Conservation (phyloP, 768 basidiomycete species). For the Boletus subparvulus region DNA sequence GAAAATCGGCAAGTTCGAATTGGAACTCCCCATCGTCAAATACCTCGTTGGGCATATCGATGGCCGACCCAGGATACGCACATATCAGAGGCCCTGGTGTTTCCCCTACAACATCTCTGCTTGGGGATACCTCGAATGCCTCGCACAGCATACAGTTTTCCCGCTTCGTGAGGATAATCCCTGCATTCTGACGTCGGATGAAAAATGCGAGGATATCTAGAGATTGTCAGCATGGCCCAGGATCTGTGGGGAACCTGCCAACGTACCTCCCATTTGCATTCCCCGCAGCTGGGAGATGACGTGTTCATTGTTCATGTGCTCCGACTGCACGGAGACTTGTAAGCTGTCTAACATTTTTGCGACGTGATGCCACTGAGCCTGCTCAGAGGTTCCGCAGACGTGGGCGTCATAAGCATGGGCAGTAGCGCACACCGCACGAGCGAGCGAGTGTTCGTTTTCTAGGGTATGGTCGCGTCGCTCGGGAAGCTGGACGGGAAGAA, state of each 20-base stretch:
- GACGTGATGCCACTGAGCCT: conserved; percentile 2
- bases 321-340: background rate
- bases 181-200: conserved; percentile 18
- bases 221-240: background rate
- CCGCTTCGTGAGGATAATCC: conserved; percentile 33
- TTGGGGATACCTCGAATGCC: conserved; percentile 41
- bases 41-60: conserved; percentile 27
- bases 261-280: background rate
- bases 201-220: conserved; percentile 38
- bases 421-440: conserved; percentile 1
- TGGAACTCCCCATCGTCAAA: background rate
- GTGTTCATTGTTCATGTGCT: background rate
- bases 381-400: background rate
- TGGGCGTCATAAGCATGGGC: background rate
- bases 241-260: background rate
- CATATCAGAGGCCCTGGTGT: background rate
- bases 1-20: background rate
- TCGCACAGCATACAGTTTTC: conserved; percentile 34
- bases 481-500: conserved; percentile 3
- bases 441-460: background rate
- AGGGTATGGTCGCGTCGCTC: background rate
- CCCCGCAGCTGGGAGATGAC: background rate
- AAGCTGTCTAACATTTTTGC: conserved; percentile 7
- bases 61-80: conserved; percentile 41
- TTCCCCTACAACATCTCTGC: background rate